These are phyloP conservation scores for Epipyxis sp. DNA, from an alignment of 108 stramenopile genomes.

Conservation along the genomic window DNA sequence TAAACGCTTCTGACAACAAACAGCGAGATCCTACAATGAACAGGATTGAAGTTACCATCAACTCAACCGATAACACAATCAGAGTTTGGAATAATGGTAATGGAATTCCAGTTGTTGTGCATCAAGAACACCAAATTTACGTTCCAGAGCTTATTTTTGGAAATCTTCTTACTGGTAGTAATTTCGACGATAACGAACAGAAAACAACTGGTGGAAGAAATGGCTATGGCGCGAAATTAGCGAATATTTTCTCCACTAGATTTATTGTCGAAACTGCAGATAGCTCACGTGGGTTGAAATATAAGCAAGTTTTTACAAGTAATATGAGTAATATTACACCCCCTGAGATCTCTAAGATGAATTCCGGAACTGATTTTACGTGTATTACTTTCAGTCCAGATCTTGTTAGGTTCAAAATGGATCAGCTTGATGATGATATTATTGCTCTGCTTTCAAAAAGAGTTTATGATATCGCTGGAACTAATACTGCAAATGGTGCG, in stretches of 20 bases:
- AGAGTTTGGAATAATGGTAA: conserved; percentile 94
- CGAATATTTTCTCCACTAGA: conserved; percentile 91
- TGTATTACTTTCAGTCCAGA: conserved; percentile 96
- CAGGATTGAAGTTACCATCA: conserved; percentile 78
- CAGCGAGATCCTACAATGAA: conserved; percentile 94
- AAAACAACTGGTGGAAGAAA: conserved; percentile 97
- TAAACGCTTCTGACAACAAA: conserved; percentile 99
- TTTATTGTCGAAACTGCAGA: conserved; percentile 88
- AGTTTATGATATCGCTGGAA: conserved; percentile 97
- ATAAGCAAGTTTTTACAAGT: conserved; percentile 74
- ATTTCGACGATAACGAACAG: conserved; percentile 94
- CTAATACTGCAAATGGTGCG: conserved; percentile 72
- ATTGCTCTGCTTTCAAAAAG: conserved; percentile 82
- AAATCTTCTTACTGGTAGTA: conserved; percentile 83
- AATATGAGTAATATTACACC: conserved; percentile 79
- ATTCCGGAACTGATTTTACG: conserved; percentile 74
- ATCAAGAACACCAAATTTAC: conserved; percentile 60
- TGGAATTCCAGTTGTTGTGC: conserved; percentile 61
- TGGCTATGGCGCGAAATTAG: conserved; percentile 98
- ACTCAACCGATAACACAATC: conserved; percentile 64
- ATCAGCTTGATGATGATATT: conserved; percentile 77
- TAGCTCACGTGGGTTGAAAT: conserved; percentile 63
- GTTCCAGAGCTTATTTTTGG: conserved; percentile 96
- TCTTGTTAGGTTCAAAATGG: conserved; percentile 85
- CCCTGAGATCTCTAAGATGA: conserved; percentile 65